A percentile compares a stretch with the other conserved stretches of the same genome.
phyloP scores from a whole-genome alignment of 164 flowering plant species.

The Kalanchoe fedtschenkoi region DNA sequence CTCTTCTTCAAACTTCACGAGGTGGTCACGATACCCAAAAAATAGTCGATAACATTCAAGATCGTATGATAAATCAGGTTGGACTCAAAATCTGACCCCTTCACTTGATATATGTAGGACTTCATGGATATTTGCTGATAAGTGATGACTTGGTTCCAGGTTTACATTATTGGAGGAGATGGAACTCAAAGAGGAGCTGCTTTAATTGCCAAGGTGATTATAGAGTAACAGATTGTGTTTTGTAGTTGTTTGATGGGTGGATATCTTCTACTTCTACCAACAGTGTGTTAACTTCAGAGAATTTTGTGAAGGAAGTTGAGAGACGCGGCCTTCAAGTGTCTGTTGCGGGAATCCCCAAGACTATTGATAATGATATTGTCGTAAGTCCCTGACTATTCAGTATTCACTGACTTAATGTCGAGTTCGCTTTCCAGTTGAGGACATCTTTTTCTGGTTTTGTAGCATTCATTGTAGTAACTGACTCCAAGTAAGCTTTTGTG shows the following conservation, averaged over 20 bases:
- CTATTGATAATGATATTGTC: conserved; percentile 60
- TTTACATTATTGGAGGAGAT: conserved; percentile 64
- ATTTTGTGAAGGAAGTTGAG: conserved; percentile 38
- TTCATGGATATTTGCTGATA: neutral
- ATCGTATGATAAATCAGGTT: conserved; percentile 61
- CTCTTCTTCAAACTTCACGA: conserved; percentile 51
- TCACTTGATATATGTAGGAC: neutral
- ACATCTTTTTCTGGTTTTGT: no score
- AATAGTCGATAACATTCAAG: conserved; percentile 61
- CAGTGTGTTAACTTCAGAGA: neutral
- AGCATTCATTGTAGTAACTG: neutral
- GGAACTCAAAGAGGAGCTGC: conserved; percentile 64
- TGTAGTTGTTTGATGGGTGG: neutral
- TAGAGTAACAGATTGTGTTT: conserved; percentile 3
- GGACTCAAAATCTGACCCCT: neutral
- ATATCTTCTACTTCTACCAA: neutral
- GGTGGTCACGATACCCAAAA: conserved; percentile 59
- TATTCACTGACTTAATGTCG: neutral
- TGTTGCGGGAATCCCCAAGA: conserved; percentile 65
- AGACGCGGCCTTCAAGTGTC: conserved; percentile 57
- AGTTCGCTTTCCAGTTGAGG: neutral
- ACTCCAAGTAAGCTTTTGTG: neutral
- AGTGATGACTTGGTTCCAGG: conserved; percentile 20
- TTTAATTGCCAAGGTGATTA: conserved; percentile 38
- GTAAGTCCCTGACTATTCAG: conserved; percentile 22